Conservation (phyloP, 2,329 filamentous ascomycete genomes). For the Periconia sp. region DNA sequence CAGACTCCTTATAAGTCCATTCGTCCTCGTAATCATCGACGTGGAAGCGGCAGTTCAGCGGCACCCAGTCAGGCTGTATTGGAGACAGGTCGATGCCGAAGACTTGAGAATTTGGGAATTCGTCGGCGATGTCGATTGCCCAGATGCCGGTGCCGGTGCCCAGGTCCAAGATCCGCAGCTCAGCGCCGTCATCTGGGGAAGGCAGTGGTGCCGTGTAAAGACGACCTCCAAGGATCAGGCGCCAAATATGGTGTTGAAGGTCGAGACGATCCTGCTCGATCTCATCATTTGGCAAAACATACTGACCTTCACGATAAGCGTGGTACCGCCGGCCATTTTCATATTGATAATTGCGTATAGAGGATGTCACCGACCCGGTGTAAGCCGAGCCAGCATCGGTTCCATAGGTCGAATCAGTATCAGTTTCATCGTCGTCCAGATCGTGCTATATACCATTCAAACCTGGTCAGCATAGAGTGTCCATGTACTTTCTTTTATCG, state of each 20-base stretch:
- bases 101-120: conserved; percentile 1
- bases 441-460: not conserved
- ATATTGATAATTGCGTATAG: not conserved
- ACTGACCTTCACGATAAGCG: not conserved
- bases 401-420: not conserved
- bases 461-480: not conserved
- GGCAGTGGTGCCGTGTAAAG: conserved; percentile 26
- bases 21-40: conserved; percentile 39
- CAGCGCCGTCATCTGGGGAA: conserved; percentile 3
- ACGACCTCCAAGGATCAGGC: conserved; percentile 17
- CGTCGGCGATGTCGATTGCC: conserved; percentile 29
- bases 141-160: conserved; percentile 27
- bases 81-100: conserved; percentile 8
- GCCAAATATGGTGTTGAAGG: conserved; percentile 26
- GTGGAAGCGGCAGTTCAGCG: conserved; percentile 38
- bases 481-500: not conserved
- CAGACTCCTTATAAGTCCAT: conserved; percentile 26
- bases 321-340: not conserved
- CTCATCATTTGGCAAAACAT: not conserved
- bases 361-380: not conserved
- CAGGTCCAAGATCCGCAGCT: conserved; percentile 20
- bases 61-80: conserved; percentile 25
- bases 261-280: conserved; percentile 19
- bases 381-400: not conserved
- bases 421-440: not conserved